Base-by-base conservation (phyloP, 495 filamentous ascomycete species). In the Penicillium longicatenatum region DNA sequence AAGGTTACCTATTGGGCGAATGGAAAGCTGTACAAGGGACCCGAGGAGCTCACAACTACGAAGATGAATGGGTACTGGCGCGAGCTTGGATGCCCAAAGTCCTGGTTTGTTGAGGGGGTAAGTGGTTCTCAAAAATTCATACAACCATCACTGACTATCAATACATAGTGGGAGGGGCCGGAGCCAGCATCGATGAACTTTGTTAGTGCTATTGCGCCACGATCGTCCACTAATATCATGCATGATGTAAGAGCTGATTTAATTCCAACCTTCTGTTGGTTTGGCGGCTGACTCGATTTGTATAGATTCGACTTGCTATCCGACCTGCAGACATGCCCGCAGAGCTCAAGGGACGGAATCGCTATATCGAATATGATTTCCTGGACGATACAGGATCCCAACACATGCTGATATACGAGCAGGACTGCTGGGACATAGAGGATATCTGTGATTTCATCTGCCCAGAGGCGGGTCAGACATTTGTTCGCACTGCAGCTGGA, bases 1-100 rank as follows among this genome's bases (percentile, higher is more conserved):
- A 24, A 45, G 33, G 52, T 60, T 6, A 50, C 35, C 24, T 60
- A 55, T 21, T 60, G 57, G 57, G 29, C 33, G 1, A 22, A 43
- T 3, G 57, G 57, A 30, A 12, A 17, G 2, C 44, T 33, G 9
- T 22, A 54, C 29, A 49, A 50, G 21, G 4, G 24, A 14, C 52
- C 57, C 19, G 37, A 44, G 8, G 9, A 20, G n/a, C 42, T 30
- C 16, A 39, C 30, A 1, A 17, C 17, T 3, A 4, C 17, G 48
- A 22, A 37, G 7, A 12, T 22, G 4, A 6, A 22, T 46, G 3
- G 14, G 2, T 48, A 30, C 24, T 9, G 8, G 45, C 12, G 14
- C 6, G 45, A 48, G 22, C 24, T 48, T 14, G 24, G 5, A 0
- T 26, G 14, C 17, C 29, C 30, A 33, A 50, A 37, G 30, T 16